phyloP scores from a whole-genome alignment of 768 basidiomycete genomes.

The Boletus eberwhitei region DNA sequence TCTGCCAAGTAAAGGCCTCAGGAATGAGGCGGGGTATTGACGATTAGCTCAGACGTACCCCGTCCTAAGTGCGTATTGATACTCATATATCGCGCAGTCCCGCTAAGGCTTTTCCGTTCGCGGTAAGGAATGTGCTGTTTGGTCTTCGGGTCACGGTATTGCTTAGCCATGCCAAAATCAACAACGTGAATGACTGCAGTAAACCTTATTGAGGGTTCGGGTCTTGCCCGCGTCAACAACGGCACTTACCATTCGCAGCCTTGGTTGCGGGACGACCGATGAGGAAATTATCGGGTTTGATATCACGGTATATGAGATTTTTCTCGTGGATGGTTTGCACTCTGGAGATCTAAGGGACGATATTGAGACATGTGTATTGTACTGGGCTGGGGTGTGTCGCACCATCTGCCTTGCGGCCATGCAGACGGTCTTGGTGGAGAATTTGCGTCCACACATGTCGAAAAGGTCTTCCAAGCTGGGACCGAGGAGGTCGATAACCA shows the following conservation, averaged over 20 bases:
- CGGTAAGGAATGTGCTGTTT: constrained; percentile 99
- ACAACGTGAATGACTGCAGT: constrained; percentile 81
- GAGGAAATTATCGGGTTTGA: constrained; percentile 99
- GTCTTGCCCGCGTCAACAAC: neutral
- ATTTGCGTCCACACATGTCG: constrained; percentile 98
- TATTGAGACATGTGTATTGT: constrained; percentile 3
- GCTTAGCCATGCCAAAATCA: constrained; percentile 99
- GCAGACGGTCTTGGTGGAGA: constrained; percentile 96
- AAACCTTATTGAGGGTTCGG: neutral
- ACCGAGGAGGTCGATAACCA: constrained; percentile 96
- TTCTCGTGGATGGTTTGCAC: constrained; percentile 99
- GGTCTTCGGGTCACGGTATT: constrained; percentile 98
- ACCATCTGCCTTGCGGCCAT: constrained; percentile 99
- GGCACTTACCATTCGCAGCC: constrained; percentile 64
- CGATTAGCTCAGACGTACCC: constrained; percentile 47
- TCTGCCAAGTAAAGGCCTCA: constrained; percentile 40
- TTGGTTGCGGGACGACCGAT: constrained; percentile 94
- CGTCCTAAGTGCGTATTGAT: constrained; percentile 98
- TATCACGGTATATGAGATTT: constrained; percentile 98
- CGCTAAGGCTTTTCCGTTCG: constrained; percentile 94
- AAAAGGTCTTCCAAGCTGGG: constrained; percentile 97
- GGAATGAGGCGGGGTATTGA: constrained; percentile 1
- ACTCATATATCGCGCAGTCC: constrained; percentile 99
- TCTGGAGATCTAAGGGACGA: constrained; percentile 66
- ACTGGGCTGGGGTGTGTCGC: constrained; percentile 17